These are phyloP conservation scores for Ophiostoma novo-ulmi DNA, from an alignment of 2,329 filamentous ascomycete species.

Conservation along the genomic window DNA sequence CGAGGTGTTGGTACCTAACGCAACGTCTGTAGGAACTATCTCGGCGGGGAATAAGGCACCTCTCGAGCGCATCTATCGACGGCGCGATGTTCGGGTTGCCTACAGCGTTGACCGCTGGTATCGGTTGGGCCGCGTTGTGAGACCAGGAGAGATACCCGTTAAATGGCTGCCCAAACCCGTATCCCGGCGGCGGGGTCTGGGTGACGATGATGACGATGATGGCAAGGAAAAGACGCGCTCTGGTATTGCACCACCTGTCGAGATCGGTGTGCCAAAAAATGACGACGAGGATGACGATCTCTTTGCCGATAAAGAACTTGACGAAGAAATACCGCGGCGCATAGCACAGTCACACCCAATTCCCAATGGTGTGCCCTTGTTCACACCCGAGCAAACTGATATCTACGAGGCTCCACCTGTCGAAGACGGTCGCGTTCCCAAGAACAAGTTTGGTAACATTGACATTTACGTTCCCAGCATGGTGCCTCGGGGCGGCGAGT, in stretches of 20 bases:
- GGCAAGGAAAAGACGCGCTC: neutral
- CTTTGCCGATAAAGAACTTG: constrained; percentile 33
- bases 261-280: neutral
- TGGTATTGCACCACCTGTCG: constrained; percentile 4
- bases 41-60: constrained; percentile 52
- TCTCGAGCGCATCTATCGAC: constrained; percentile 75
- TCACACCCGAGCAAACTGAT: constrained; percentile 61
- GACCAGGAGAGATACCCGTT: constrained; percentile 69
- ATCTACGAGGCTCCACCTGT: constrained; percentile 73
- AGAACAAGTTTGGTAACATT: constrained; percentile 90
- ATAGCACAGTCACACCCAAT: constrained; percentile 30
- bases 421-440: constrained; percentile 68
- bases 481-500: constrained; percentile 75
- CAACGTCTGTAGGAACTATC: constrained; percentile 70
- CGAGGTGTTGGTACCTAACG: constrained; percentile 71
- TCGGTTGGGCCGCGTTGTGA: constrained; percentile 74
- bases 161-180: constrained; percentile 61
- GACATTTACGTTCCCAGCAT: constrained; percentile 90
- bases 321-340: constrained; percentile 5
- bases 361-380: constrained; percentile 49
- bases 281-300: constrained; percentile 35
- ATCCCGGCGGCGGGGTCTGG: constrained; percentile 27
- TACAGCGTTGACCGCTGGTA: constrained; percentile 87
- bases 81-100: constrained; percentile 72
- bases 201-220: constrained; percentile 30